Conservation (phyloP, 2,329 filamentous ascomycete genomes). For the Lecanosticta acicola region DNA sequence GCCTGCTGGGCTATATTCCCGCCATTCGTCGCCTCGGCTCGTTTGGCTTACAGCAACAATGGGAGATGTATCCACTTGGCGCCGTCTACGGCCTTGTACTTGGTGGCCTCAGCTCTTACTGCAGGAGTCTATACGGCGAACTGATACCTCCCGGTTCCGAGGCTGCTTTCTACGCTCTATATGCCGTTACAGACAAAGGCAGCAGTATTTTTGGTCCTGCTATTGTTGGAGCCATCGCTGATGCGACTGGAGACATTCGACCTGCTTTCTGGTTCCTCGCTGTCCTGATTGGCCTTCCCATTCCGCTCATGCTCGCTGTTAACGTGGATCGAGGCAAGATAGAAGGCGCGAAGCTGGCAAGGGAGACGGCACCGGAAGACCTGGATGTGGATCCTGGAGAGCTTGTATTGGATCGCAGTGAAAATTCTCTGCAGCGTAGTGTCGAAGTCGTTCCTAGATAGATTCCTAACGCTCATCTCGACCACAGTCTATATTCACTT, state of each 20-base stretch:
- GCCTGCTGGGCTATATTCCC: constrained; percentile 79
- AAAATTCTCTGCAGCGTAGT: neutral
- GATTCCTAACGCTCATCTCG: neutral
- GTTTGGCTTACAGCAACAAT: constrained; percentile 81
- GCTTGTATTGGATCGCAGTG: neutral
- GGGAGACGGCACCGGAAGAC: constrained; percentile 24
- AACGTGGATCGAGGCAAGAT: constrained; percentile 61
- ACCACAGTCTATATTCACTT: neutral
- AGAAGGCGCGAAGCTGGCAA: constrained; percentile 39
- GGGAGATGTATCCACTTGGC: constrained; percentile 94
- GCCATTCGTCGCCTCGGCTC: constrained; percentile 68
- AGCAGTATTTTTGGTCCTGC: constrained; percentile 89
- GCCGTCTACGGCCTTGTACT: constrained; percentile 90
- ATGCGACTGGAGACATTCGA: constrained; percentile 52
- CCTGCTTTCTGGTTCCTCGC: constrained; percentile 87
- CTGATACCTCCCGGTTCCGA: constrained; percentile 91
- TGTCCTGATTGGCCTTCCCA: constrained; percentile 73
- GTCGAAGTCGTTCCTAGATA: neutral
- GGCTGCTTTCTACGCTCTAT: constrained; percentile 92
- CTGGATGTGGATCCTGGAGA: neutral
- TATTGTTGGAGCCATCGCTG: constrained; percentile 89
- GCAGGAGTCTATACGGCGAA: constrained; percentile 85
- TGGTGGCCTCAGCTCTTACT: constrained; percentile 88
- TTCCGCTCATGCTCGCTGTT: constrained; percentile 78
- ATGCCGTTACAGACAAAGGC: constrained; percentile 96